Base-by-base conservation (phyloP, 2,329 filamentous ascomycete genomes). In the Fusarium sp. region DNA sequence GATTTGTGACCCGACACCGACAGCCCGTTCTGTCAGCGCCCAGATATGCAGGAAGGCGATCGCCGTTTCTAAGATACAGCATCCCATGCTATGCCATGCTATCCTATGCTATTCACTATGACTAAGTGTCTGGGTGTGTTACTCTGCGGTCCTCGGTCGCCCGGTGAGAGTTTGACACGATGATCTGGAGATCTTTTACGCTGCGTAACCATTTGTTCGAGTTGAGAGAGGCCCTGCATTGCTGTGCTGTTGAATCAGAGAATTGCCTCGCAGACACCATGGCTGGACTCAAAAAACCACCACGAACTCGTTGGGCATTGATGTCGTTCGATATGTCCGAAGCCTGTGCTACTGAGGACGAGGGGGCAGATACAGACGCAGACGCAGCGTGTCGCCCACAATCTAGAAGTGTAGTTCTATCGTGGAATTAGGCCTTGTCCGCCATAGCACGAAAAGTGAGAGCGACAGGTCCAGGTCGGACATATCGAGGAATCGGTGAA, bases 171-270 rank as follows among this genome's bases (percentile, higher is more conserved):
- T 47, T 51, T 41, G 22, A 63, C 61, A 39, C 66, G 72, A 72
- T 72, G 67, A 72, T 69, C 59, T 72, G 55, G 72, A 75, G 72
- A 75, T 68, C 66, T 50, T 44, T 34, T n/a, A 44, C 34, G 63
- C 41, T 69, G 68, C 48, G 60, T 74, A 69, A 75, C 72, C 30
- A 10, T 13, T 39, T 30, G 52, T 22, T 62, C 56, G 34, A 52
- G 20, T 44, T n/a, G 28, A 47, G 52, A 44, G 32, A n/a, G 52
- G 48, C 45, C 62, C 52, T 69, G 50, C 12, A 56, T 61, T 34
- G 17, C 20, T 42, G 28, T n/a, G 22, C 30, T 52, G 54, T 68
- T 68, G 42, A 64, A 51, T 56, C 69, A 72, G 38, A 56, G 26
- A 62, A 61, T 57, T 41, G 15, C 60, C 36, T 58, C 48, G 28